Percentiles rank a stretch among this genome's conserved stretches.
Evolutionary conservation across 495 filamentous ascomycete species (phyloP).

Genomic region (Penicillium nucicola): DNA sequence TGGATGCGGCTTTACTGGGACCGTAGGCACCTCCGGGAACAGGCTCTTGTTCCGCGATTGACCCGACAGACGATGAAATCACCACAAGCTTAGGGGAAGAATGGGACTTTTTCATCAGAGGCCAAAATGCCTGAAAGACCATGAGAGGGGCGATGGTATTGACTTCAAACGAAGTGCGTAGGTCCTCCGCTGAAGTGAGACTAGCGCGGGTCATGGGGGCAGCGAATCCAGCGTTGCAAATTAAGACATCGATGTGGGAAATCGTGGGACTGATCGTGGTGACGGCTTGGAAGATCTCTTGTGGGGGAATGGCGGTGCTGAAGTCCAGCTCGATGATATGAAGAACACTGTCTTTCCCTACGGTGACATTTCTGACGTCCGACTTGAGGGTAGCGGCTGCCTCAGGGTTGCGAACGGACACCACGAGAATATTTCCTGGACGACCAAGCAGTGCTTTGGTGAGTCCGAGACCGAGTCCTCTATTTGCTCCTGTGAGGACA

Average conservation of each 20-base stretch:
- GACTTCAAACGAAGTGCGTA: constrained; percentile 32
- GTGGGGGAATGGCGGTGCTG: constrained; percentile 15
- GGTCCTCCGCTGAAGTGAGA: constrained; percentile 13
- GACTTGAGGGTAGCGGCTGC: constrained; percentile 17
- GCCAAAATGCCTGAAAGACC: constrained; percentile 37
- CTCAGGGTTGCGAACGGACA: constrained; percentile 35
- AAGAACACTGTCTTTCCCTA: constrained; percentile 30
- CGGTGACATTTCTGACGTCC: constrained; percentile 9
- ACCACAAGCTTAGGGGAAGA: constrained; percentile 28
- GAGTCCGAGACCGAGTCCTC: constrained; percentile 49
- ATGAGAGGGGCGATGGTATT: constrained; percentile 36
- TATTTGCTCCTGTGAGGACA: constrained; percentile 37
- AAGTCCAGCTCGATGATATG: constrained; percentile 43
- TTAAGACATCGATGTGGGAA: constrained; percentile 41
- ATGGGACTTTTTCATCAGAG: constrained; percentile 29
- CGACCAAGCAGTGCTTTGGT: constrained; percentile 33
- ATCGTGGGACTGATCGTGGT: constrained; percentile 11
- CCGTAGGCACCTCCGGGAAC: constrained; percentile 36
- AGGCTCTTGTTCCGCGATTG: constrained; percentile 17
- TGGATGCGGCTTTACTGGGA: constrained; percentile 29
- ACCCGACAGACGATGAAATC: constrained; percentile 25
- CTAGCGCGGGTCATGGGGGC: constrained; percentile 14
- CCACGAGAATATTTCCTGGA: constrained; percentile 45
- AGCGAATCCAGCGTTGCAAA: constrained; percentile 48
- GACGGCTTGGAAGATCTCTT: constrained; percentile 1